Evolutionary conservation across 495 filamentous ascomycete species (phyloP).

Genomic region (Amniculicola lignicola): DNA sequence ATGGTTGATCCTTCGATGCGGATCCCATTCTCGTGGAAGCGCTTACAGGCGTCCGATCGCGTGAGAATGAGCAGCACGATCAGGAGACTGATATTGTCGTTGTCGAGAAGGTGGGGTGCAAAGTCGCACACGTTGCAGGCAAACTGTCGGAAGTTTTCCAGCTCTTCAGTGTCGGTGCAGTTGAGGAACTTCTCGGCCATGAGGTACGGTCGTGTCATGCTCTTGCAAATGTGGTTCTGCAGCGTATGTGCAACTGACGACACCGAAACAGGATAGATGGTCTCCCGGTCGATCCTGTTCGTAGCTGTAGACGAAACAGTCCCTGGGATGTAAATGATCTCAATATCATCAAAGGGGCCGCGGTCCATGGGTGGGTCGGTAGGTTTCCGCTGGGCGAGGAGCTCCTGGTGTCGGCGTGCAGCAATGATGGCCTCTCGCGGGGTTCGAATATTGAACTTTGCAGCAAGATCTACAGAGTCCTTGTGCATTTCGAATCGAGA

Average conservation of each 20-base stretch:
- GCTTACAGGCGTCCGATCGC: conserved; percentile 22
- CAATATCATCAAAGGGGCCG: conserved; percentile 31
- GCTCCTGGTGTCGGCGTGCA: conserved; percentile 11
- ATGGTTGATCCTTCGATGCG: conserved; percentile 34
- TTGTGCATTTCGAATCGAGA: conserved; percentile 29
- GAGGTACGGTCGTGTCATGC: conserved; percentile 20
- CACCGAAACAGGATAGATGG: conserved; percentile 28
- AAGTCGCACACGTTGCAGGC: conserved; percentile 27
- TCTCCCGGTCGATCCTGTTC: conserved; percentile 24
- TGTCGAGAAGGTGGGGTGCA: conserved; percentile 32
- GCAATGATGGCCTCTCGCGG: conserved; percentile 22
- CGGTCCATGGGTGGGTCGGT: not conserved
- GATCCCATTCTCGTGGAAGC: conserved; percentile 31
- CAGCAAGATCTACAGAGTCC: conserved; percentile 19
- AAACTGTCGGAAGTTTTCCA: conserved; percentile 15
- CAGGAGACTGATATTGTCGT: conserved; percentile 32
- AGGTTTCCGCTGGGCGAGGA: not conserved
- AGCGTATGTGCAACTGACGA: conserved; percentile 19
- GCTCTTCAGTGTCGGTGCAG: conserved; percentile 13
- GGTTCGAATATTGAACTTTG: conserved; percentile 12
- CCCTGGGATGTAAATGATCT: conserved; percentile 33
- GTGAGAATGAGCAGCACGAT: conserved; percentile 32
- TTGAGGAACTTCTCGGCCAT: conserved; percentile 22
- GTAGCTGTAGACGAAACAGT: conserved; percentile 32
- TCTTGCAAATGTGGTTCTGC: conserved; percentile 20